phyloP scores from a whole-genome alignment of 345 rosid species.

The Orychophragmus violaceus region DNA sequence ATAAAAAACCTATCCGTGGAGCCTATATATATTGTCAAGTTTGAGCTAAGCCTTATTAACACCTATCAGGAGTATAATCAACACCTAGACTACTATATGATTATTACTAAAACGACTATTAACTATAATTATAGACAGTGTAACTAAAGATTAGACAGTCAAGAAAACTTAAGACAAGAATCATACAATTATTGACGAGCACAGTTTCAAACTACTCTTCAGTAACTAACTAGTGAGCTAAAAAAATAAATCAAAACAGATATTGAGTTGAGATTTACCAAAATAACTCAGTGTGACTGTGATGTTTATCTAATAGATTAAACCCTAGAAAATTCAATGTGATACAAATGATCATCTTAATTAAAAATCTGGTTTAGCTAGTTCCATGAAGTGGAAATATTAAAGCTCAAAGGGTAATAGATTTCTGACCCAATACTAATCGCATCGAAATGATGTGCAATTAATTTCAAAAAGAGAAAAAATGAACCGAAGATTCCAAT shows the following conservation, averaged over 20 bases:
- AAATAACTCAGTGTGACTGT: too few relatives aligned
- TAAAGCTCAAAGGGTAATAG: conserved; percentile 2
- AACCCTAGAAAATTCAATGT: background rate
- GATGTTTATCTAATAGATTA: background rate
- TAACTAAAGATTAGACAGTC: too few relatives aligned
- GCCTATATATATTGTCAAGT: background rate
- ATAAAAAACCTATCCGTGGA: background rate
- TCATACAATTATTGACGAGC: too few relatives aligned
- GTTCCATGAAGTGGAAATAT: conserved; percentile 1
- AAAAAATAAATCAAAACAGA: background rate
- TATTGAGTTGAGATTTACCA: too few relatives aligned
- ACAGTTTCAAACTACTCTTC: too few relatives aligned
- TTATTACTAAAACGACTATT: too few relatives aligned
- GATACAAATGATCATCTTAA: background rate
- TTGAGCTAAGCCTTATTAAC: too few relatives aligned
- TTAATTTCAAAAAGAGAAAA: background rate
- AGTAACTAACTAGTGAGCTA: too few relatives aligned
- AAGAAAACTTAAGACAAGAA: too few relatives aligned
- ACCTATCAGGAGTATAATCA: too few relatives aligned
- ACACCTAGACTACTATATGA: too few relatives aligned
- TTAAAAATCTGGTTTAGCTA: background rate
- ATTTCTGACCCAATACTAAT: background rate
- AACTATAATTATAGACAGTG: too few relatives aligned
- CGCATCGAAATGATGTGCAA: conserved; percentile 16
- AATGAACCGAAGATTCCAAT: background rate